Base-by-base conservation (phyloP, 2,329 filamentous ascomycete species). In the Exophiala calicioides region DNA sequence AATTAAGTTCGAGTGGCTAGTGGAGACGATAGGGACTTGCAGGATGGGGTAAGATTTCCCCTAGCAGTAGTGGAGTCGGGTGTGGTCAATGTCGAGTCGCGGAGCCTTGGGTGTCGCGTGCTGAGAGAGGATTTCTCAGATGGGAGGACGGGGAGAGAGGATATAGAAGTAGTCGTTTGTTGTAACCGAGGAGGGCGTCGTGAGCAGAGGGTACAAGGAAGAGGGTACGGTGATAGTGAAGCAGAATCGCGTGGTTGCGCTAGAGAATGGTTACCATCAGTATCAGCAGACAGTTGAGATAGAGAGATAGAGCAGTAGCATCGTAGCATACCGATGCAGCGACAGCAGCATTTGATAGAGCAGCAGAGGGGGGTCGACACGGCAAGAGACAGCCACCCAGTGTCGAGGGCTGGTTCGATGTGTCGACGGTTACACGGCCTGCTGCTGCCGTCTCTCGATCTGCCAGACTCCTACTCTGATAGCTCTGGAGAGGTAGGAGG, bases 241-340 rank as follows among this genome's bases (percentile, higher is more conserved):
- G 20, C 35, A 39, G 37, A 42, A 38, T 42, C 26, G 20, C 44
- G 44, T 18, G 13, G 38, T 48, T 35, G 31, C 46, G 37, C 50
- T 53, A 50, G 34, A 29, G 15, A 31, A 50, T 35, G 36, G 46
- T 53, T 50, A 50, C 46, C 38, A 50, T 44, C 38, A 50, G 44
- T 47, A 50, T 53, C 50, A 53, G 46, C 42, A 44, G 46, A 39
- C 19, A 24, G 20, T 42, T 15, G 39, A 39, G 50, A 50, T 50
- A 44, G 36, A 50, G 39, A 53, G 51, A 53, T 53, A 53, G 47
- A 53, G 47, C 34, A 41, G 51, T 53, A 33, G 44, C 44, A 53
- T 53, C 40, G 51, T 50, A 46, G 31, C 47, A 47, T 49, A 44
- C 32, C 38, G 30, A 44, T 21, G 35, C 39, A 47, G 43, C 38